Evolutionary conservation across 2,329 filamentous ascomycete species (phyloP).

Genomic region (Hypoxylon rubiginosum): DNA sequence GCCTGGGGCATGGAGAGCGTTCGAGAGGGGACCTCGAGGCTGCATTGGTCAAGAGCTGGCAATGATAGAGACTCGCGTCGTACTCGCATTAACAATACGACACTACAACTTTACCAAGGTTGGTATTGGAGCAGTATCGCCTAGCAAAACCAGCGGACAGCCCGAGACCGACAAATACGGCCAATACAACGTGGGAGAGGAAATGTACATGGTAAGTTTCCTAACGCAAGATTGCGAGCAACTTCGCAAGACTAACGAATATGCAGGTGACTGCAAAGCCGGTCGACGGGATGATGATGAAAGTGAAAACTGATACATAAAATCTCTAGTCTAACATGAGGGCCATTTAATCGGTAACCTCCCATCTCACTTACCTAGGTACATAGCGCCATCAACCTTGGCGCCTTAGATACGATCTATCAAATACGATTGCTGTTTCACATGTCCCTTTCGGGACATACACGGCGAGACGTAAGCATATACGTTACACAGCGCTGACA

Average conservation of each 20-base stretch:
- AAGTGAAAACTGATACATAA: slow-evolving; percentile 17
- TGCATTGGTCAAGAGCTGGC: slow-evolving; percentile 67
- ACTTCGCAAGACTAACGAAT: not conserved
- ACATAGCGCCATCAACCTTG: not conserved
- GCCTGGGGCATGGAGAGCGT: slow-evolving; percentile 45
- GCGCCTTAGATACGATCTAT: not conserved
- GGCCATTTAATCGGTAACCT: no score
- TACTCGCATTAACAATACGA: slow-evolving; percentile 21
- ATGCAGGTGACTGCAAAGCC: slow-evolving; percentile 27
- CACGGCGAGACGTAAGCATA: not conserved
- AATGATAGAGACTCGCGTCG: slow-evolving; percentile 41
- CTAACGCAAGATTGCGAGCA: not conserved
- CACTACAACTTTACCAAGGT: slow-evolving; percentile 27
- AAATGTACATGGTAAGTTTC: slow-evolving; percentile 9
- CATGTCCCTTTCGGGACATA: not conserved
- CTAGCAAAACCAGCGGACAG: not conserved
- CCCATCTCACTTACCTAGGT: not conserved
- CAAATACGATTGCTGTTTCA: not conserved
- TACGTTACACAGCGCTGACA: not conserved
- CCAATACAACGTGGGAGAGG: not conserved
- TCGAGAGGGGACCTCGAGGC: slow-evolving; percentile 62
- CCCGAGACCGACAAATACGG: not conserved
- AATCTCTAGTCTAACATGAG: not conserved
- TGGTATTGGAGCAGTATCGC: slow-evolving; percentile 11
- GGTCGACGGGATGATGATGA: slow-evolving; percentile 41